phyloP scores from a whole-genome alignment of 2,329 filamentous ascomycete species.

The Cercospora sesami region DNA sequence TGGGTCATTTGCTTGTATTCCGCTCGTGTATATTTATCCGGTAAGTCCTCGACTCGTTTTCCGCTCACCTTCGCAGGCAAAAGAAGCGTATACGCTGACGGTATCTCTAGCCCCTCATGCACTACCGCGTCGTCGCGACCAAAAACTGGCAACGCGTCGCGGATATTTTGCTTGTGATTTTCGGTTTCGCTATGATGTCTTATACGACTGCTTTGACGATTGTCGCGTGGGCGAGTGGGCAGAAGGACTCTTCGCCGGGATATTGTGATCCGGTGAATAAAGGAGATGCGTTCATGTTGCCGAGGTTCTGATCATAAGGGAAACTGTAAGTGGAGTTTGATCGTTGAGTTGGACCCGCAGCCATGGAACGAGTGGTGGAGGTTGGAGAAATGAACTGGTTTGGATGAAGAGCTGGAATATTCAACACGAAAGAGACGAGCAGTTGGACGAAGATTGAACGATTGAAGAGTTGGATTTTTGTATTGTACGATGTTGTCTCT shows the following conservation, averaged over 20 bases:
- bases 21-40: conserved; percentile 94
- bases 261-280: conserved; percentile 57
- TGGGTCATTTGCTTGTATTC: conserved; percentile 96
- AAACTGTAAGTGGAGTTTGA: neutral
- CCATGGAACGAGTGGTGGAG: neutral
- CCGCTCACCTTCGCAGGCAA: neutral
- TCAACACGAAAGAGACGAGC: neutral
- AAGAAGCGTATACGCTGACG: conserved; percentile 7
- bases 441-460: neutral
- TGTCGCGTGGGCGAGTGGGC: conserved; percentile 74
- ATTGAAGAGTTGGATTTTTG: neutral
- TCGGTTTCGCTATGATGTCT: conserved; percentile 82
- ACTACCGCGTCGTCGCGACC: conserved; percentile 76
- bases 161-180: conserved; percentile 75
- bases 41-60: conserved; percentile 58
- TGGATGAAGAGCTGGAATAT: neutral
- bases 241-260: conserved; percentile 54
- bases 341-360: neutral
- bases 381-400: neutral
- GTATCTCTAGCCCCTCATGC: conserved; percentile 74
- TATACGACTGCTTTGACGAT: conserved; percentile 90
- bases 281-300: conserved; percentile 11
- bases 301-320: neutral
- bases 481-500: neutral
- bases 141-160: conserved; percentile 65